phyloP scores from a whole-genome alignment of 345 rosid genomes.

The Lepidium didymum region DNA sequence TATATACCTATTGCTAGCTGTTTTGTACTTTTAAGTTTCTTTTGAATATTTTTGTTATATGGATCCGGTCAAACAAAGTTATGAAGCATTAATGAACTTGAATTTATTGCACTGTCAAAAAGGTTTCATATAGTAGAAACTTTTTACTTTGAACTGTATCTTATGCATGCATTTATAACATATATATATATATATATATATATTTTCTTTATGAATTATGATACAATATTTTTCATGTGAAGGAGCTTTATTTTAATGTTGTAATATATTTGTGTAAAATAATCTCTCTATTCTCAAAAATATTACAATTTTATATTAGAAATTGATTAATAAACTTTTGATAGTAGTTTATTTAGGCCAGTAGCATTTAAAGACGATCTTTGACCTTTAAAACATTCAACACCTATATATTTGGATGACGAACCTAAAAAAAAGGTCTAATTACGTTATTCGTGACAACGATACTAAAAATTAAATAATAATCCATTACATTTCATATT shows the following conservation, averaged over 20 bases:
- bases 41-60: background rate
- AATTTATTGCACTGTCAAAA: constrained; percentile 20
- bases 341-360: background rate
- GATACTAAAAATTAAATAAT: background rate
- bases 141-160: background rate
- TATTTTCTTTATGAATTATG: no score
- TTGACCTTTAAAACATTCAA: background rate
- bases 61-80: constrained; percentile 30
- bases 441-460: background rate
- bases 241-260: background rate
- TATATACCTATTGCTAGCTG: background rate
- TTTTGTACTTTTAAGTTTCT: background rate
- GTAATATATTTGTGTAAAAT: background rate
- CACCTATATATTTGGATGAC: background rate
- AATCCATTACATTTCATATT: background rate
- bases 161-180: background rate
- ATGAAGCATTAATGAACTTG: constrained; percentile 11
- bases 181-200: no score
- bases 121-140: background rate
- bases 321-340: no score
- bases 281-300: background rate
- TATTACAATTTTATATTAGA: no score
- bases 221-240: no score
- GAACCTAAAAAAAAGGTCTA: background rate
- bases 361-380: background rate